A percentile compares a stretch with the other conserved stretches of the same genome.
These are phyloP conservation scores for Kluyveromyces nonfermentans DNA, from an alignment of 805 yeast species.

Conservation along the genomic window DNA sequence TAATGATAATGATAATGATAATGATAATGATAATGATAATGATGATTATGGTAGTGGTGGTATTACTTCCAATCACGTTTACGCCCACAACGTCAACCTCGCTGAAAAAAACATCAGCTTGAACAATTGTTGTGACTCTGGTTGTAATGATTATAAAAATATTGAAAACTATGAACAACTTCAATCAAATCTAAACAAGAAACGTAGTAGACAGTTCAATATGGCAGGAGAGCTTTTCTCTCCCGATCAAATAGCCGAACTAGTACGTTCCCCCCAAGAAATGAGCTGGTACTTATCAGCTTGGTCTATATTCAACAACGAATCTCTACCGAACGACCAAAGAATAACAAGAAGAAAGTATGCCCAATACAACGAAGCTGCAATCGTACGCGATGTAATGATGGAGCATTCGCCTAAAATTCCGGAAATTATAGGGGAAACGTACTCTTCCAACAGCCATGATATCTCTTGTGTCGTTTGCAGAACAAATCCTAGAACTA, in stretches of 20 bases:
- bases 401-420: conserved; percentile 15
- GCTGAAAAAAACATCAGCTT: conserved; percentile 2
- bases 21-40: no score
- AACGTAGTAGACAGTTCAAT: background rate
- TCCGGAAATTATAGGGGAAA: conserved; percentile 11
- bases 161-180: background rate
- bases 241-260: conserved; percentile 11
- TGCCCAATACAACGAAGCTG: conserved; percentile 23
- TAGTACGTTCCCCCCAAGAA: conserved; percentile 14
- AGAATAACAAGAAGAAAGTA: conserved; percentile 31
- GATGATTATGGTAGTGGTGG: no score
- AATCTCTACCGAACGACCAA: conserved; percentile 12
- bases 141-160: background rate
- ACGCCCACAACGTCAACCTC: no score
- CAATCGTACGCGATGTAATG: conserved; percentile 23
- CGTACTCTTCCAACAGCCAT: conserved; percentile 26
- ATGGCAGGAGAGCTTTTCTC: background rate
- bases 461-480: conserved; percentile 68
- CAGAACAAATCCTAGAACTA: conserved; percentile 60
- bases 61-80: no score
- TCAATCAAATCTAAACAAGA: background rate
- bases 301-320: conserved; percentile 22
- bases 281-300: conserved; percentile 21
- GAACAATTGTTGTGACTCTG: no score
- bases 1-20: conserved; percentile 14